These are phyloP conservation scores for Mucor ambiguus DNA, from an alignment of 371 early-diverging fungal species.

Conservation along the genomic window DNA sequence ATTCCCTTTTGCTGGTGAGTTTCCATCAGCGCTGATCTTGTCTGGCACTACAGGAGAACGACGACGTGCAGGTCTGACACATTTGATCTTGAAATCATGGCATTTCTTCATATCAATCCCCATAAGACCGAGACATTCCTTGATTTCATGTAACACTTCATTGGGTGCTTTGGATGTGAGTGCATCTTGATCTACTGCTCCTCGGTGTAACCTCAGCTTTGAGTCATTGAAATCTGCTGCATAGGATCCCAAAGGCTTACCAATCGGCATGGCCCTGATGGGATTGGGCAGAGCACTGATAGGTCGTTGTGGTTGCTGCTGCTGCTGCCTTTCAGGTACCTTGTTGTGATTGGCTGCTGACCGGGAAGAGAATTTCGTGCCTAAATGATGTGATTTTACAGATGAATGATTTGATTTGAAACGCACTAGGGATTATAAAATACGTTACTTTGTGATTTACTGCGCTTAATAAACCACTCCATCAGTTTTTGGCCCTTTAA, in stretches of 20 bases:
- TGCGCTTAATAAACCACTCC: constrained; percentile 67
- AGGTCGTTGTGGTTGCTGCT: constrained; percentile 38
- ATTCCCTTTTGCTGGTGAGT: constrained; percentile 10
- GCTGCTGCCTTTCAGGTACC: constrained; percentile 38
- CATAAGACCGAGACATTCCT: constrained; percentile 61
- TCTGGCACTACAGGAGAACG: background rate
- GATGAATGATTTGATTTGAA: background rate
- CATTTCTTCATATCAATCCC: constrained; percentile 75
- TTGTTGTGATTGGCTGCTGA: background rate
- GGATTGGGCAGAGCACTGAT: constrained; percentile 21
- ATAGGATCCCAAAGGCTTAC: constrained; percentile 27
- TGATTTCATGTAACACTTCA: constrained; percentile 70
- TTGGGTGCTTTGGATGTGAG: constrained; percentile 74
- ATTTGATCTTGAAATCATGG: constrained; percentile 74
- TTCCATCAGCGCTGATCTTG: constrained; percentile 5
- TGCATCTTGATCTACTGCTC: constrained; percentile 79
- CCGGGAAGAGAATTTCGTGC: background rate
- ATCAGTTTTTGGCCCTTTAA: constrained; percentile 68
- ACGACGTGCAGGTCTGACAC: constrained; percentile 55
- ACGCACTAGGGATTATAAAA: background rate
- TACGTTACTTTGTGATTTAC: constrained; percentile 57
- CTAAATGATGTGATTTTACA: constrained; percentile 11
- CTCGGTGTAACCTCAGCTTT: constrained; percentile 76
- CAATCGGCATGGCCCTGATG: constrained; percentile 25
- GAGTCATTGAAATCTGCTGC: constrained; percentile 26